Percentiles rank a stretch among this genome's conserved stretches.
phyloP scores from a whole-genome alignment of 2,329 filamentous ascomycete genomes.

The Pseudophaeomoniella oleicola region DNA sequence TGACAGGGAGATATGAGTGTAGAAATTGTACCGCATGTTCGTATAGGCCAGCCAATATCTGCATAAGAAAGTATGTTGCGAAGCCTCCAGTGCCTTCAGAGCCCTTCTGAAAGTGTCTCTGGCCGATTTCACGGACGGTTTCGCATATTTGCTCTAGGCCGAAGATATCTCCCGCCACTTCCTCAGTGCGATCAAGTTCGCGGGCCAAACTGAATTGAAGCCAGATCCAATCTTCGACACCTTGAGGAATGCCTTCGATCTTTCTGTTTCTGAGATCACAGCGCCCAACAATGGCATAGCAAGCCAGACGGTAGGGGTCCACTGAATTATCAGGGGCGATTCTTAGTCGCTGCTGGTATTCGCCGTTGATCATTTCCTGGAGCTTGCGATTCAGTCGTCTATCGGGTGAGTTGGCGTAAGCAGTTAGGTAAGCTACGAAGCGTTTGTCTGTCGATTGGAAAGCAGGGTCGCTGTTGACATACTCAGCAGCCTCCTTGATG shows the following conservation, averaged over 20 bases:
- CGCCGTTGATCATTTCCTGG: conserved; percentile 75
- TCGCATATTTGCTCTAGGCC: conserved; percentile 56
- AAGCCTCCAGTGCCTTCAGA: conserved; percentile 68
- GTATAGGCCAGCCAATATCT: conserved; percentile 81
- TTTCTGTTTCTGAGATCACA: conserved; percentile 45
- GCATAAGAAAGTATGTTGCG: conserved; percentile 86
- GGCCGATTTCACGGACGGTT: conserved; percentile 75
- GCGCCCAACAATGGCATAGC: conserved; percentile 91
- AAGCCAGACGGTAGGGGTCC: conserved; percentile 91
- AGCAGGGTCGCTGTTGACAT: conserved; percentile 64
- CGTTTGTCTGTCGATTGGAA: conserved; percentile 86
- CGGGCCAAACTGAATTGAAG: conserved; percentile 49
- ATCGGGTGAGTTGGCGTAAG: conserved; percentile 64
- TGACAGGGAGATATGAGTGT: conserved; percentile 80
- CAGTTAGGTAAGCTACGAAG: conserved; percentile 75
- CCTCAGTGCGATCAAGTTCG: conserved; percentile 46
- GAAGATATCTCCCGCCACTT: conserved; percentile 47
- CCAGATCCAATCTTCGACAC: conserved; percentile 54
- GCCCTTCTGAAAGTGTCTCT: conserved; percentile 76
- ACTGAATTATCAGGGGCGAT: conserved; percentile 76
- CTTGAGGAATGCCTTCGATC: conserved; percentile 42
- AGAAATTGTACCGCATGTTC: conserved; percentile 86
- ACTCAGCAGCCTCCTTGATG: conserved; percentile 68
- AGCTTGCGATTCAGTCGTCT: conserved; percentile 63
- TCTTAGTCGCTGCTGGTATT: conserved; percentile 72